A percentile compares a stretch with the other conserved stretches of the same genome.
Evolutionary conservation across 2,329 filamentous ascomycete species (phyloP).

Genomic region (Fusarium nodosum): DNA sequence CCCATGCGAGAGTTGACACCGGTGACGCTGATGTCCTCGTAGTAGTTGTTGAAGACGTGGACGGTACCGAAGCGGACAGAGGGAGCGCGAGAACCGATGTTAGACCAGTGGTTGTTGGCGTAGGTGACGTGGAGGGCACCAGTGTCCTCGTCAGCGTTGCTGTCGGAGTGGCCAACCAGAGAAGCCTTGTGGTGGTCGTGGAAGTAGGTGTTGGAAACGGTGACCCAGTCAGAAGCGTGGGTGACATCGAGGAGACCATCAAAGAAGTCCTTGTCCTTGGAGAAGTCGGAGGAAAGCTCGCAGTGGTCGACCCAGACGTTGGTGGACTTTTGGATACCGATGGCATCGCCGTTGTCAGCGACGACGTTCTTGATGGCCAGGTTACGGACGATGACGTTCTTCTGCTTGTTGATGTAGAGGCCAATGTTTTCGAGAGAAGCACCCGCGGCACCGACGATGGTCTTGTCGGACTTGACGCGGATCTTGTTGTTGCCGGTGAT

Average conservation of each 20-base stretch:
- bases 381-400: slow-evolving; percentile 75
- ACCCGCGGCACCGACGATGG: slow-evolving; percentile 58
- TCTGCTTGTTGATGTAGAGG: slow-evolving; percentile 64
- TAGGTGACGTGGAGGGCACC: slow-evolving; percentile 75
- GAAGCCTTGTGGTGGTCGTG: slow-evolving; percentile 68
- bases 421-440: slow-evolving; percentile 62
- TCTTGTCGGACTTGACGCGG: slow-evolving; percentile 61
- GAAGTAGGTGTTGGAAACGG: slow-evolving; percentile 55
- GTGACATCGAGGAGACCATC: slow-evolving; percentile 75
- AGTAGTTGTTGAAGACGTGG: slow-evolving; percentile 70
- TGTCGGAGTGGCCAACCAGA: slow-evolving; percentile 71
- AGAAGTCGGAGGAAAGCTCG: slow-evolving; percentile 71
- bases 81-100: slow-evolving; percentile 74
- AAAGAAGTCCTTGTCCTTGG: slow-evolving; percentile 77
- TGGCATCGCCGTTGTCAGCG: slow-evolving; percentile 69
- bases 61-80: slow-evolving; percentile 75
- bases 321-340: slow-evolving; percentile 68
- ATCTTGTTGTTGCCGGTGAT: slow-evolving; percentile 58
- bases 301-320: slow-evolving; percentile 78
- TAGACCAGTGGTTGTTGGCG: slow-evolving; percentile 74
- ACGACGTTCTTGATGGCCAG: slow-evolving; percentile 68
- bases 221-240: slow-evolving; percentile 73
- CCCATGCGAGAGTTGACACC: slow-evolving; percentile 70
- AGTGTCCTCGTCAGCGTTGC: slow-evolving; percentile 68
- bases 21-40: slow-evolving; percentile 57